Evolutionary conservation across 2,329 filamentous ascomycete species (phyloP), one percentile per base, ranked within the genome.

Genomic region (Botryotinia narcissicola): DNA sequence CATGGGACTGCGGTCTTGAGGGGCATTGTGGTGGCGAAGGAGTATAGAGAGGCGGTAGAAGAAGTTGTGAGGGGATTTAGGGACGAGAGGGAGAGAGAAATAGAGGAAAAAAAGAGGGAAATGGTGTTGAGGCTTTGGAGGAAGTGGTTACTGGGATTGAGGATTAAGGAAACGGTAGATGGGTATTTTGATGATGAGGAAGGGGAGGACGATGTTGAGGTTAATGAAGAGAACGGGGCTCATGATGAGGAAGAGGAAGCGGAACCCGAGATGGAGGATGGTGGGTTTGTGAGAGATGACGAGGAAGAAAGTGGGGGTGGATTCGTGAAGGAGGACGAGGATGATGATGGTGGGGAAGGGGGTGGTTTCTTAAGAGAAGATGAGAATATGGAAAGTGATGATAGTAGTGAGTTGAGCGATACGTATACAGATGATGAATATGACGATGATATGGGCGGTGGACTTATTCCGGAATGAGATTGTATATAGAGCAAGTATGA

Each of bases 1-100:
- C 91, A 93, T 73, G 95, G 95, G 25, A 98, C 94, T 3, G 94
- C 96, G 1, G 87, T 98, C 4, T 83, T 96, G 3, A 87, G 89
- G 54, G 96, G 96, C 2, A 88, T 92, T 1, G 90, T 99, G 0
- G 89, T 97, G 1, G 91, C 94, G 0, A 81, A 83, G 25, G 92
- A 95, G 80, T 89, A 90, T 75, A 86, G 85, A 12, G 93, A 95
- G 72, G 94, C 92, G 0, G 86, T 98, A 0, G 83, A 88, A 73
- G 90, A 89, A 7, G 90, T 93, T 0, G 86, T 97, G 29, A 84
- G 85, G 20, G 92, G 89, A 0, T 83, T 98, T 64, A 86, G 88
- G 46, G 88, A 94, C 74, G 85, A 93, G 75, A 87, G 89, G 75
- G 86, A 87, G 32, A 87, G 92, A 78, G 84, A 87, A 29, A 90